Base-by-base conservation (phyloP, 805 yeast species). In the Candida ulmi region DNA sequence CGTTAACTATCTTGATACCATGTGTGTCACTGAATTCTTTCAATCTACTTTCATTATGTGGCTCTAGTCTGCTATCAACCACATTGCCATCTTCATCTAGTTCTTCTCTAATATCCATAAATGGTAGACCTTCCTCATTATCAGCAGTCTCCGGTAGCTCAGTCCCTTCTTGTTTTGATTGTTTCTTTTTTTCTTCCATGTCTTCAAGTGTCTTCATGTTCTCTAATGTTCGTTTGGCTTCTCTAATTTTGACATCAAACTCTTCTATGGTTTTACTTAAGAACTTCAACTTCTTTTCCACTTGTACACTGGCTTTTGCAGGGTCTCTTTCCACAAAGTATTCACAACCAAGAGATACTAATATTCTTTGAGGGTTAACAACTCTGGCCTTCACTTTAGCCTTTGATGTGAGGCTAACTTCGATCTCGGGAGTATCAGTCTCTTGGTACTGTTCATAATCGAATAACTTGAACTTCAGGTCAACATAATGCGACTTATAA, bases 21-120 rank as follows among this genome's bases (percentile, higher is more conserved):
- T 42, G 42, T 4, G 38, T 16, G 19, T 51, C 46, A 8, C 58
- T 52, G 21, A 62, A 47, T 8, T 43, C 49, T 17, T 48, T 41
- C 15, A 60, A 33, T 23, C 43, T 45, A 40, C 50, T 51, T 18
- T 48, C 50, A 28, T 55, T 50, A 18, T 68, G 63, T 0, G 75
- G 74, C 24, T 62, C 63, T 3, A 77, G 64, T 3, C 63, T 48
- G n/a, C 76, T 55, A 12, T 45, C 58, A 1, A 83, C 55, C 2
- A 88, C 70, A 43, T 84, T 78, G 0, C 79, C 96, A n/a, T 84
- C 80, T 1, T 86, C 96, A 58, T 88, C 96, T 29, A 90, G 59
- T 38, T 80, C 84, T 54, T 88, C 97, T 38, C 80, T 69, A 17
- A 90, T 90, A 41, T 88, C 96, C 78, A 88, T 77, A 18, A 85